Percentiles rank a stretch among this genome's conserved stretches.
These are phyloP conservation scores for Pythium utonaiense DNA, from an alignment of 352 stramenopile species.

Conservation along the genomic window DNA sequence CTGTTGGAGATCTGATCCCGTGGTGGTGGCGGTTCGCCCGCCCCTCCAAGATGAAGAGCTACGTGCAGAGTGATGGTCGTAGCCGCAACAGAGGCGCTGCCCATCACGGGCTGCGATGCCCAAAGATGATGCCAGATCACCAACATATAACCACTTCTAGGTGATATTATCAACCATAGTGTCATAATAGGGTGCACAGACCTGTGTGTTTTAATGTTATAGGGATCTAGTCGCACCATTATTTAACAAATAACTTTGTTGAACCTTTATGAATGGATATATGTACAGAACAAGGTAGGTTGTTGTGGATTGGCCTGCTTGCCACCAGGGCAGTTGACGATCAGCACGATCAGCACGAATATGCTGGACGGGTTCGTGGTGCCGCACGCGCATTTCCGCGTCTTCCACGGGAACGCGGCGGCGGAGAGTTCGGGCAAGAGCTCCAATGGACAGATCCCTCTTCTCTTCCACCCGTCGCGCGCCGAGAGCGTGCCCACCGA, in stretches of 20 bases:
- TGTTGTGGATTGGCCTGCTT: not conserved
- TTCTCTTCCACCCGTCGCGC: constrained; percentile 12
- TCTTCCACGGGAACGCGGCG: constrained; percentile 46
- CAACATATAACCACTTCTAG: no score
- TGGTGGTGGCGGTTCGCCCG: not conserved
- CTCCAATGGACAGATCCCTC: constrained; percentile 31
- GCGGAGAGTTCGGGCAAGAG: constrained; percentile 29
- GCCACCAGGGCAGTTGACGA: not conserved
- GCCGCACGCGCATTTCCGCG: constrained; percentile 49
- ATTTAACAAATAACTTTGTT: not conserved
- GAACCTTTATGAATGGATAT: not conserved
- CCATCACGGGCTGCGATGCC: no score
- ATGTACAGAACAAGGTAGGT: not conserved
- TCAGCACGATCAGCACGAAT: no score
- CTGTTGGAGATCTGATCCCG: no score
- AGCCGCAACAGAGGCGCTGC: not conserved
- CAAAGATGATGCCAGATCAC: not conserved
- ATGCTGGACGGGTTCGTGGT: constrained; percentile 47
- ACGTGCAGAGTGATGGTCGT: not conserved
- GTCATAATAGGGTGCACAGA: not conserved
- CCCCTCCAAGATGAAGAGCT: not conserved
- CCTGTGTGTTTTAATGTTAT: no score
- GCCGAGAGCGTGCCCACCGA: constrained; percentile 30
- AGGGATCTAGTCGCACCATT: no score
- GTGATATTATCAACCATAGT: no score